These are phyloP conservation scores for Linum trigynum DNA, from an alignment of 345 rosid genomes.

Conservation along the genomic window DNA sequence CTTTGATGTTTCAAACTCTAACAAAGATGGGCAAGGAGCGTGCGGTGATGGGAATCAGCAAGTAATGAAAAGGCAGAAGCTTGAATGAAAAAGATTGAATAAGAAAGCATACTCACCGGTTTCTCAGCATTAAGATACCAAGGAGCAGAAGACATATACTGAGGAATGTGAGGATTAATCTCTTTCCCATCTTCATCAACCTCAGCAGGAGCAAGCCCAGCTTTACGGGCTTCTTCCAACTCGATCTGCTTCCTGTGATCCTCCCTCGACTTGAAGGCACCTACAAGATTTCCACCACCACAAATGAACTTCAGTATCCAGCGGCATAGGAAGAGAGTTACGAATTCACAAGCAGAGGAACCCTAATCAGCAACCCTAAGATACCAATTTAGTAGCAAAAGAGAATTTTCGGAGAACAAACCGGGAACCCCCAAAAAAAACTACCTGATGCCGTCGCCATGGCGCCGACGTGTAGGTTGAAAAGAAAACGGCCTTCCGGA, in stretches of 20 bases:
- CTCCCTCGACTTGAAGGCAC: slow-evolving; percentile 56
- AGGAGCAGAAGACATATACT: slow-evolving; percentile 55
- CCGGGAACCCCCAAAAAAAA: not conserved
- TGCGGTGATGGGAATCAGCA: not conserved
- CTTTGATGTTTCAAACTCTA: slow-evolving; percentile 80
- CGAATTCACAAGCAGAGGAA: too few relatives aligned
- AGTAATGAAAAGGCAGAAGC: not conserved
- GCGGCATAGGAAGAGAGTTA: too few relatives aligned
- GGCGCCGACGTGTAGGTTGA: not conserved
- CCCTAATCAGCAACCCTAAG: not conserved
- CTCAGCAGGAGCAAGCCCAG: slow-evolving; percentile 70
- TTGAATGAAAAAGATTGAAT: not conserved
- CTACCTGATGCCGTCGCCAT: slow-evolving; percentile 36
- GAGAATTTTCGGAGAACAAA: not conserved
- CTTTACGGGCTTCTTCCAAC: slow-evolving; percentile 63
- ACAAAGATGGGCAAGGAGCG: not conserved
- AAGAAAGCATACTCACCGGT: slow-evolving; percentile 35
- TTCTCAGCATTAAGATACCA: slow-evolving; percentile 61
- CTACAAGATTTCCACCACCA: slow-evolving; percentile 22
- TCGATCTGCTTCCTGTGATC: slow-evolving; percentile 57
- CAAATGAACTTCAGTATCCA: too few relatives aligned
- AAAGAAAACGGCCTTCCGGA: too few relatives aligned
- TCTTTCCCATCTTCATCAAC: slow-evolving; percentile 62
- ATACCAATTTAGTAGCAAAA: not conserved
- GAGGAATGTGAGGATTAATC: slow-evolving; percentile 60